Evolutionary conservation across 169 alveolate species (phyloP).

Genomic region (Plasmodium reichenowi): DNA sequence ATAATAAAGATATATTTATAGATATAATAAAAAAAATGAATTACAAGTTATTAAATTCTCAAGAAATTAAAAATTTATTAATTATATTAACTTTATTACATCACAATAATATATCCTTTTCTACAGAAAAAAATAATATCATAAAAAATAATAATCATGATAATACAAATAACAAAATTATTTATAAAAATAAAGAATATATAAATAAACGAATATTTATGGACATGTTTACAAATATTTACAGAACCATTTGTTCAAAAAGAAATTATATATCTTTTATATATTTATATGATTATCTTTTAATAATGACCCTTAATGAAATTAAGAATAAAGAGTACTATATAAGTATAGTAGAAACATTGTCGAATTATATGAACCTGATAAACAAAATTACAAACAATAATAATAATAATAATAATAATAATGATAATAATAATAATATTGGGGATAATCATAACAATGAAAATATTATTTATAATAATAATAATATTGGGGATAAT

Average conservation of each 20-base stretch:
- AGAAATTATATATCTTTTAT: slow-evolving; percentile 33
- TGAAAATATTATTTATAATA: neutral
- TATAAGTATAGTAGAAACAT: slow-evolving; percentile 6
- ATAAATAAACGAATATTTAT: slow-evolving; percentile 39
- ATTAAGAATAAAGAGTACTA: slow-evolving; percentile 34
- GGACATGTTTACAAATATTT: slow-evolving; percentile 26
- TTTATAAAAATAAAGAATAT: slow-evolving; percentile 58
- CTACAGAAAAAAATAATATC: slow-evolving; percentile 25
- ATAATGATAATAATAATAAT: neutral
- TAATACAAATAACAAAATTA: neutral
- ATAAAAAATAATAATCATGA: slow-evolving; percentile 1
- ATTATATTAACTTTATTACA: slow-evolving; percentile 38
- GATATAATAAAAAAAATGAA: slow-evolving; percentile 32
- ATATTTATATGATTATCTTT: slow-evolving; percentile 48
- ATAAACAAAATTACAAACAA: slow-evolving; percentile 49
- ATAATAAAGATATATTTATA: slow-evolving; percentile 28
- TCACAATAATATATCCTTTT: slow-evolving; percentile 56
- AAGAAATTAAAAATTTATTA: slow-evolving; percentile 42
- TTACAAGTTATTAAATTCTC: slow-evolving; percentile 24
- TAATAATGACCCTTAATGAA: slow-evolving; percentile 52
- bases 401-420: neutral
- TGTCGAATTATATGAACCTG: slow-evolving; percentile 47
- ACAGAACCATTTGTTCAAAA: slow-evolving; percentile 28
- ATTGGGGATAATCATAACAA: neutral
- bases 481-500: neutral